These are phyloP conservation scores for Peronospora belbahrii DNA, from an alignment of 352 stramenopile genomes.

Conservation along the genomic window DNA sequence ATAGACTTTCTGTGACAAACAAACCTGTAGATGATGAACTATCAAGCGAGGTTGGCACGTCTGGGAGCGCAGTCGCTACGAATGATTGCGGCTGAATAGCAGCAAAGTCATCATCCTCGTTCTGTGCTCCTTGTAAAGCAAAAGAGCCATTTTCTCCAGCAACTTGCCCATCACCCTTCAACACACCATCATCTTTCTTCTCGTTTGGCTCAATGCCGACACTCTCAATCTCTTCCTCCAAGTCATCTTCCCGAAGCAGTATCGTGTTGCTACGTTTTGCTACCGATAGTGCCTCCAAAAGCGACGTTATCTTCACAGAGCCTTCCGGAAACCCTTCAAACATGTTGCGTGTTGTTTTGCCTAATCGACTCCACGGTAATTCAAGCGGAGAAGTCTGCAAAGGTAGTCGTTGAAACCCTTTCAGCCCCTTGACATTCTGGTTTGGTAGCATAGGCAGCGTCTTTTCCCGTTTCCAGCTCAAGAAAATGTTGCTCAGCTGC, in stretches of 20 bases:
- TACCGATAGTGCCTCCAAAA: constrained; percentile 36
- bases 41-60: constrained; percentile 8
- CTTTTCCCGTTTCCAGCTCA: constrained; percentile 40
- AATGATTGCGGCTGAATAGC: constrained; percentile 10
- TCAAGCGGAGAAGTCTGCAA: constrained; percentile 31
- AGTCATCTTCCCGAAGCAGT: constrained; percentile 19
- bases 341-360: constrained; percentile 5
- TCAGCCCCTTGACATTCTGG: constrained; percentile 23
- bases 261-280: constrained; percentile 7
- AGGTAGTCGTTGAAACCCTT: constrained; percentile 44
- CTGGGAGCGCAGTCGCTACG: constrained; percentile 7
- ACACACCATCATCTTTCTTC: not conserved
- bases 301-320: constrained; percentile 22
- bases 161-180: not conserved
- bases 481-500: constrained; percentile 32
- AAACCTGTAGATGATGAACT: not conserved
- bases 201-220: not conserved
- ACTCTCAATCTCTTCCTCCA: constrained; percentile 6
- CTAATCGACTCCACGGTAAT: constrained; percentile 30
- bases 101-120: constrained; percentile 13
- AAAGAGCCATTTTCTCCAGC: constrained; percentile 3
- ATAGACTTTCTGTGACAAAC: not conserved
- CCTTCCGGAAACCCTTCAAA: constrained; percentile 31
- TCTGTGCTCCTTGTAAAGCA: constrained; percentile 4
- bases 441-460: constrained; percentile 43